Evolutionary conservation across 2,329 filamentous ascomycete species (phyloP).

Genomic region (Sclerotinia minor): DNA sequence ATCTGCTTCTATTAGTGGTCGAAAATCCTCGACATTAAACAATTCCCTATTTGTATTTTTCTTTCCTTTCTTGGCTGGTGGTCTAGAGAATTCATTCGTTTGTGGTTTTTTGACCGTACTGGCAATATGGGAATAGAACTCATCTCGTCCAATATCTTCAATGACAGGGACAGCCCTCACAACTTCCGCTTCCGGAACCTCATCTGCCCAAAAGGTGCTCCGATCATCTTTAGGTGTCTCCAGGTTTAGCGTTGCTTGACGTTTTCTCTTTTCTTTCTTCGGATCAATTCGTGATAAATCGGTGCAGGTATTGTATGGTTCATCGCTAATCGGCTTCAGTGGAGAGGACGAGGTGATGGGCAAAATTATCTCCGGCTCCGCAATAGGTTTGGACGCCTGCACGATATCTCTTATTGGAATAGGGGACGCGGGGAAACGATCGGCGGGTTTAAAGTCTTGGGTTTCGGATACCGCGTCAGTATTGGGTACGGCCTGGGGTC

Average conservation of each 20-base stretch:
- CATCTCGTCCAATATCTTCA: constrained; percentile 38
- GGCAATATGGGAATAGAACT: constrained; percentile 39
- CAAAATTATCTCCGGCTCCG: neutral
- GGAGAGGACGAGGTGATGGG: neutral
- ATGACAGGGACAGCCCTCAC: constrained; percentile 37
- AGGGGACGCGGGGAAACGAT: constrained; percentile 7
- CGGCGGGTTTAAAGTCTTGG: constrained; percentile 13
- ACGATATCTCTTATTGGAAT: constrained; percentile 8
- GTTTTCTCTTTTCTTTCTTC: constrained; percentile 42
- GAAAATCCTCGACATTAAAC: constrained; percentile 22
- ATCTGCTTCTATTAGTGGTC: constrained; percentile 22
- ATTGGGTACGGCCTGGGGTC: constrained; percentile 16
- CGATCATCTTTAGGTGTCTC: constrained; percentile 25
- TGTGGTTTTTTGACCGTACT: constrained; percentile 33
- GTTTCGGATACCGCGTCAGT: constrained; percentile 2
- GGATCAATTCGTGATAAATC: constrained; percentile 30
- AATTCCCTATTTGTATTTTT: constrained; percentile 43
- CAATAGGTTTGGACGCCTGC: neutral
- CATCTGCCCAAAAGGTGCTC: constrained; percentile 39
- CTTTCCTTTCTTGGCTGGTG: constrained; percentile 44
- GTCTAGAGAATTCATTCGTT: constrained; percentile 36
- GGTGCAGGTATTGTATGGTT: constrained; percentile 13
- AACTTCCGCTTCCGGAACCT: constrained; percentile 39
- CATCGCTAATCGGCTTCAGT: constrained; percentile 3
- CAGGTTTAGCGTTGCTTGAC: constrained; percentile 34